Base-by-base conservation (phyloP, 768 basidiomycete species). In the Podaxis carcinomalis region DNA sequence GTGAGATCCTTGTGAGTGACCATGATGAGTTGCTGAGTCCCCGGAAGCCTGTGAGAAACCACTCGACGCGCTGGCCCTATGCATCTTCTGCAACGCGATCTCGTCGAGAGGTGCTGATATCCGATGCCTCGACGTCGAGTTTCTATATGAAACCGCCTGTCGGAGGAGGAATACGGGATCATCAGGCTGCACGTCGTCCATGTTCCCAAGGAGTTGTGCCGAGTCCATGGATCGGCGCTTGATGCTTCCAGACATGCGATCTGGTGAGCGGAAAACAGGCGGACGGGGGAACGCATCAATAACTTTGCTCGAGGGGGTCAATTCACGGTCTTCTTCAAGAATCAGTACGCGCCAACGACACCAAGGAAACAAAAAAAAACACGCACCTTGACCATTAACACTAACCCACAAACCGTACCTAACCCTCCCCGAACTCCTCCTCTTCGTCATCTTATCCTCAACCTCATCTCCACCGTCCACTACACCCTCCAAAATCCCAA, bases 391-490 rank as follows among this genome's bases (percentile, higher is more conserved):
- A 9, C 75, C 76, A 28, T 86, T 86, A 44, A 78, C 78, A 64
- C 82, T 77, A 23, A 88, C 82, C 10, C 81, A 78, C 57, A 99
- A 75, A n/a, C 84, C 84, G 71, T 98, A 98, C 57, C 93, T 81
- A 37, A 98, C 91, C 60, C 92, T 81, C 7, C 83, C 73, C 5
- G 83, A 78, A 69, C 93, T 96, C 64, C 88, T 80, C 61, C 95
- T 79, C 75, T 94, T 93, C 5, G 83, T 80, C 36, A 87, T 78
- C 70, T 96, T 95, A 70, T 98, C 96, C 73, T 99, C 97, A 1
- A 99, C 84, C 68, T 98, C 96, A 71, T 99, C 97, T 1, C 97
- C 97, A 1, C 97, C 97, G 71, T 98, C 95, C 2, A 98, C 96
- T 1, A 99, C 94, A n/a, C 95, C 97, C 40, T 97, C 96, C 37